A percentile compares a stretch with the other conserved stretches of the same genome.
Conservation (phyloP, 306 rosid species). For the Benincasa hispida region DNA sequence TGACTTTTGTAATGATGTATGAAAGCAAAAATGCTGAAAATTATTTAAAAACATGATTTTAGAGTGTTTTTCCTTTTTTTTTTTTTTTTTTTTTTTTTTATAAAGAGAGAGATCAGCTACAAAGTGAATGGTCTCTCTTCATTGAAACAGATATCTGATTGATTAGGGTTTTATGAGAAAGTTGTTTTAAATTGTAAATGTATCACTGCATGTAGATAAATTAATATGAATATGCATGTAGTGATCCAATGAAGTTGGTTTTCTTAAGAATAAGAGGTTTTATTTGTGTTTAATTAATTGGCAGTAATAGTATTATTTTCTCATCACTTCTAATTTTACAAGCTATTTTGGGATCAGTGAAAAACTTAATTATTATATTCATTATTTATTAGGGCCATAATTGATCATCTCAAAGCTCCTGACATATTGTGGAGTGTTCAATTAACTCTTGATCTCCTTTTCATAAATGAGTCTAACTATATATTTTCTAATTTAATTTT, state of each 20-base stretch:
- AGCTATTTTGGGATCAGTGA: not conserved
- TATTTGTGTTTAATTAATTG: not conserved
- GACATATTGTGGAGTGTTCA: no score
- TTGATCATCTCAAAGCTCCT: no score
- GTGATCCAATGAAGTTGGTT: not conserved
- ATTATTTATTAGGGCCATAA: not conserved
- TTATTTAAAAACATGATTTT: not conserved
- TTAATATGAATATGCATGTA: not conserved
- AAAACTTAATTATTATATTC: not conserved
- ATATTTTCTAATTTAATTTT: no score
- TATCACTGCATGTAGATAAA: conserved; percentile 1
- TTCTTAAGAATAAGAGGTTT: not conserved
- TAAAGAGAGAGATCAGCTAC: conserved; percentile 2
- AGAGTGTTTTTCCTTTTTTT: not conserved
- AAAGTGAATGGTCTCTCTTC: conserved; percentile 2
- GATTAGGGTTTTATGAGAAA: not conserved
- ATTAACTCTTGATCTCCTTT: no score
- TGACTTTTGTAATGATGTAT: not conserved
- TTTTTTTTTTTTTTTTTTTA: not conserved
- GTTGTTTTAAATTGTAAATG: conserved; percentile 3
- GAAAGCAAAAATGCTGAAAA: not conserved
- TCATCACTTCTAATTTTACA: not conserved
- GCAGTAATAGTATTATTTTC: not conserved
- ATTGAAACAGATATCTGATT: not conserved
- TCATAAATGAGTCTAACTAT: no score